A percentile compares a stretch with the other conserved stretches of the same genome.
Evolutionary conservation across 2,329 filamentous ascomycete genomes (phyloP).

Genomic region (Botrytis paeoniae): DNA sequence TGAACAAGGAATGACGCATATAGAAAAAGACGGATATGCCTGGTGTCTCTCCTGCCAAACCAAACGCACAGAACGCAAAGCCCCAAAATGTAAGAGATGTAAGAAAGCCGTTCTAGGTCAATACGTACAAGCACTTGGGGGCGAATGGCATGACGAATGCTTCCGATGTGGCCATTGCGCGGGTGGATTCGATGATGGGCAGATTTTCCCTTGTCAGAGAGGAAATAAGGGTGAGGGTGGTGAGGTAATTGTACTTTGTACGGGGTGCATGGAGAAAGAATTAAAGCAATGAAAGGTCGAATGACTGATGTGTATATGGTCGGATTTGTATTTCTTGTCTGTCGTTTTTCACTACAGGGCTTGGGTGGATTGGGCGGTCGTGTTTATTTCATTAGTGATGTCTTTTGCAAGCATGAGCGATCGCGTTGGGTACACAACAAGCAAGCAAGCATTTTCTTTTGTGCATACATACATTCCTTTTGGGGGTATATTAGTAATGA

Average conservation of each 20-base stretch:
- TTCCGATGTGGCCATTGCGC: slow-evolving; percentile 73
- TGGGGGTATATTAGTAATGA: not conserved
- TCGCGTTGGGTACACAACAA: not conserved
- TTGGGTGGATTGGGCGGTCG: not conserved
- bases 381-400: not conserved
- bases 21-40: slow-evolving; percentile 96
- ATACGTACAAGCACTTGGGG: slow-evolving; percentile 83
- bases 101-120: slow-evolving; percentile 80
- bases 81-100: slow-evolving; percentile 85
- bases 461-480: slow-evolving; percentile 2
- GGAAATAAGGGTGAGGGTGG: slow-evolving; percentile 47
- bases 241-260: slow-evolving; percentile 55
- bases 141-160: slow-evolving; percentile 91
- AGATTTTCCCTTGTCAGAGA: slow-evolving; percentile 52
- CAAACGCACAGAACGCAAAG: slow-evolving; percentile 81
- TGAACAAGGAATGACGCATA: slow-evolving; percentile 63
- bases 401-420: slow-evolving; percentile 1
- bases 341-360: not conserved
- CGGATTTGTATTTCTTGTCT: not conserved
- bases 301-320: slow-evolving; percentile 1
- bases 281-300: slow-evolving; percentile 45
- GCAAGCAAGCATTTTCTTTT: slow-evolving; percentile 6
- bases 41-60: slow-evolving; percentile 96
- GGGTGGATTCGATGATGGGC: slow-evolving; percentile 61
- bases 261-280: slow-evolving; percentile 57